phyloP scores from a whole-genome alignment of 257 asterid species.

The Solanum peruvianum region DNA sequence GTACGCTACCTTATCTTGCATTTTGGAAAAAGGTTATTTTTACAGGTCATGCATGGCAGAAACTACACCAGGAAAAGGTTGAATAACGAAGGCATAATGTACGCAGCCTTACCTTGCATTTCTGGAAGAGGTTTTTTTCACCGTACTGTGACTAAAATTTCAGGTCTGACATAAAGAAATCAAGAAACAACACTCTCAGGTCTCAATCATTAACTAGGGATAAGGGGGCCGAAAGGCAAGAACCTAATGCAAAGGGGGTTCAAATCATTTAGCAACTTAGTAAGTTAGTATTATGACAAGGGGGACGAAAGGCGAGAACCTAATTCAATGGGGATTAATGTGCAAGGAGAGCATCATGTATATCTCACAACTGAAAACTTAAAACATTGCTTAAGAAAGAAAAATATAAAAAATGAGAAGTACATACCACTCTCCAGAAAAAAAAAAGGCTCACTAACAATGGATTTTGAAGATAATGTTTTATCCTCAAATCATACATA shows the following conservation, averaged over 20 bases:
- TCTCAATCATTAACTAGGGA: neutral
- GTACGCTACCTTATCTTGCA: no score
- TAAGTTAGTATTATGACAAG: neutral
- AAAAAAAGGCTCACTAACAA: conserved; percentile 81
- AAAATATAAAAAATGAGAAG: neutral
- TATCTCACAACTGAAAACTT: neutral
- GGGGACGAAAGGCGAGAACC: neutral
- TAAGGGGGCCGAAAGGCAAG: neutral
- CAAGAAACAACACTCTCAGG: neutral
- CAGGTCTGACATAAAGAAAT: neutral
- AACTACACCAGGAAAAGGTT: no score
- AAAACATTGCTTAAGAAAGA: neutral
- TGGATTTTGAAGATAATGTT: conserved; percentile 67
- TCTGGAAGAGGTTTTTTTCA: no score
- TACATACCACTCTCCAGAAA: conserved; percentile 79
- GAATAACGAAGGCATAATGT: no score
- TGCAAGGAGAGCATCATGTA: neutral
- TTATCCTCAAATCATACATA: conserved; percentile 59
- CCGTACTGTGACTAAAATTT: neutral
- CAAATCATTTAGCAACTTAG: neutral
- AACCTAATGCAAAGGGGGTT: neutral
- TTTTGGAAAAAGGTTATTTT: no score
- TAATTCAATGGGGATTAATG: neutral
- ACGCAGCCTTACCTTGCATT: no score
- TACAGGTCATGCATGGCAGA: no score